Evolutionary conservation across 164 flowering plant species (phyloP), one percentile per base, ranked within the genome.

Genomic region (Chloranthus sessilifolius): DNA sequence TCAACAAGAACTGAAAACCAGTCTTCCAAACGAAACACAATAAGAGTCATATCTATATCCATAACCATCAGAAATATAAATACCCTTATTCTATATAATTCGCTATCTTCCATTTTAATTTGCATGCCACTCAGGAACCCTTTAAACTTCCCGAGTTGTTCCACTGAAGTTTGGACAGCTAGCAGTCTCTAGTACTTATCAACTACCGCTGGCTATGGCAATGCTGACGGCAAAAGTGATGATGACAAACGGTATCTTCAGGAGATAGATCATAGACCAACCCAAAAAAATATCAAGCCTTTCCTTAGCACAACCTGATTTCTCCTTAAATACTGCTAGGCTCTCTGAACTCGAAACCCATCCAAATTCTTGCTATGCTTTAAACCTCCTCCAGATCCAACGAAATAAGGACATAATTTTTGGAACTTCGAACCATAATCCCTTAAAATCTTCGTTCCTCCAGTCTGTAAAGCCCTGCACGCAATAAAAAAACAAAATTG

Each of bases 391-490:
- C 31, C 25, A 35, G 36, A 9, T 17, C 36, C 50, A 47, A 47
- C 31, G 23, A 47, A 47, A 47, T 36, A 30, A n/a, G 50, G 14
- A 17, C 25, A n/a, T 30, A 16, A 11, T 17, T 11, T 28, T 29
- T 25, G 48, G 11, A 2, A 25, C 50, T 47, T 47, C 12, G n/a
- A 16, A 30, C 50, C 24, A 6, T 36, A 21, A 47, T 47, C 50
- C 35, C 50, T 47, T 47, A n/a, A n/a, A n/a, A n/a, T n/a, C n/a
- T n/a, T n/a, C n/a, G n/a, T n/a, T 30, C 34, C 12, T 47, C 50
- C 36, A 47, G 37, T 30, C 50, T 28, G 36, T 35, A 30, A 23
- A 47, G 50, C 50, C 30, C 50, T 47, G 50, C 50, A 45, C 35
- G 14, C 23, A 24, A 17, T 28, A 6, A 42, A 0, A 42, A 22